Percentiles rank a stretch among this genome's conserved stretches.
Conservation (phyloP, 176 grass and related monocot species). For the Eragrostis nindensis region DNA sequence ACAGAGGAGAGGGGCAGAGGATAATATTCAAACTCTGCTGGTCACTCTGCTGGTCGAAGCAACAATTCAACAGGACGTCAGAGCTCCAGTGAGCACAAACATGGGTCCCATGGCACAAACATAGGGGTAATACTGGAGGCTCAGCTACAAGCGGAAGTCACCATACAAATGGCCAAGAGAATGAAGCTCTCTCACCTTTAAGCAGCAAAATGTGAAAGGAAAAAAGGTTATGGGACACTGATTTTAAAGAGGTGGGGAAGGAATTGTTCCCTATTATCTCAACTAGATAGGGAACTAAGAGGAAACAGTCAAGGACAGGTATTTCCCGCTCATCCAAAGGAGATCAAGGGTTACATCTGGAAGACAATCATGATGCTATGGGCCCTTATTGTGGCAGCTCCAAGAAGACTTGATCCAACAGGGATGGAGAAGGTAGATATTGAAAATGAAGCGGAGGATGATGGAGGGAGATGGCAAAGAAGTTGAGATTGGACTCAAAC, state of each 20-base stretch:
- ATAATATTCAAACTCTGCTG: neutral
- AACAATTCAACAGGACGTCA: neutral
- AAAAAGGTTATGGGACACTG: neutral
- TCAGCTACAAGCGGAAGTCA: neutral
- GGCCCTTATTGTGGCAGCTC: neutral
- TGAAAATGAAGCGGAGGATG: neutral
- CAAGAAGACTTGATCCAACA: neutral
- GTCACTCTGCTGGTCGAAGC: too few species aligned
- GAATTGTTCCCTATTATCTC: neutral
- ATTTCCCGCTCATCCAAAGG: too few species aligned
- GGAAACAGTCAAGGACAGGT: neutral
- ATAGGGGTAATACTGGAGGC: neutral
- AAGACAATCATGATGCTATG: neutral
- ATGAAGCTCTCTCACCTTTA: neutral
- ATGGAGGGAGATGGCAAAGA: neutral
- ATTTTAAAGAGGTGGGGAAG: accelerated
- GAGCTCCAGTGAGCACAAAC: neutral
- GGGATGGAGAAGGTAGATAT: accelerated
- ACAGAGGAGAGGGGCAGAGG: neutral
- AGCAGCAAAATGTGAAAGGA: accelerated
- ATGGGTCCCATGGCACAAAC: neutral
- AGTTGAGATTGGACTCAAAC: neutral
- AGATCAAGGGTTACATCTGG: neutral
- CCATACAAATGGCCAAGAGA: neutral
- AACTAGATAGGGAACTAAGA: neutral